Conservation (phyloP, 768 basidiomycete genomes). For the Lactarius sp. region DNA sequence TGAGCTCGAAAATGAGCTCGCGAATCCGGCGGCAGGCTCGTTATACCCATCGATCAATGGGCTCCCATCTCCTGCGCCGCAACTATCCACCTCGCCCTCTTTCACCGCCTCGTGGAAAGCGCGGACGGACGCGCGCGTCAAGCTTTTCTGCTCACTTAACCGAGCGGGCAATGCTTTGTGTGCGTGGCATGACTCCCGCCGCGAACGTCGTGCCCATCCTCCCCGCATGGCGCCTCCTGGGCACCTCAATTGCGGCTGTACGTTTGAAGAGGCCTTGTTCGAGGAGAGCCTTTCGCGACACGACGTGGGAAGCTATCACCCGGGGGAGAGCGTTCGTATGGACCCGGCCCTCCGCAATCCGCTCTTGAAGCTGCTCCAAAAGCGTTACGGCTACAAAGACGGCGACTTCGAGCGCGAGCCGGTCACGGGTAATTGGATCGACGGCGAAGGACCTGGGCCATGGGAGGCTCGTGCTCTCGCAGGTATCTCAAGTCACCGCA, state of each 20-base stretch:
- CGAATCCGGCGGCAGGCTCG: slow-evolving; percentile 28
- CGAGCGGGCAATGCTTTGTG: slow-evolving; percentile 85
- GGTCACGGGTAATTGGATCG: slow-evolving; percentile 58
- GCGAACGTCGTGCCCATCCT: slow-evolving; percentile 71
- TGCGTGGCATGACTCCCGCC: slow-evolving; percentile 85
- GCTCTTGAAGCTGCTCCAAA: slow-evolving; percentile 62
- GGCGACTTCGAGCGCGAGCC: slow-evolving; percentile 80
- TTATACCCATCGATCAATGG: slow-evolving; percentile 27
- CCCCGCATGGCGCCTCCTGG: slow-evolving; percentile 77
- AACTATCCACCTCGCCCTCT: slow-evolving; percentile 37
- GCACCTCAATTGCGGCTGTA: slow-evolving; percentile 82
- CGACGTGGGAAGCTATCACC: slow-evolving; percentile 74
- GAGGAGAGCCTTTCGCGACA: slow-evolving; percentile 80
- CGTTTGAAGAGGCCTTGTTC: slow-evolving; percentile 78
- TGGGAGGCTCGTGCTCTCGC: slow-evolving; percentile 58
- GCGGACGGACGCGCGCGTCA: slow-evolving; percentile 68
- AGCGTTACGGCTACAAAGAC: slow-evolving; percentile 74
- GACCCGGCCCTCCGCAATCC: slow-evolving; percentile 83
- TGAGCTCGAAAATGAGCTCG: slow-evolving; percentile 46
- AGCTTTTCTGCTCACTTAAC: slow-evolving; percentile 74
- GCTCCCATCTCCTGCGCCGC: slow-evolving; percentile 31
- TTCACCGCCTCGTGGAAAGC: slow-evolving; percentile 64
- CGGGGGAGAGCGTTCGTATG: slow-evolving; percentile 84
- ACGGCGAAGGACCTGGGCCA: slow-evolving; percentile 53
- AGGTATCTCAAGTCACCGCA: slow-evolving; percentile 36